phyloP scores from a whole-genome alignment of 192 early-diverging fungal species.

The Gaertneriomyces sp. region DNA sequence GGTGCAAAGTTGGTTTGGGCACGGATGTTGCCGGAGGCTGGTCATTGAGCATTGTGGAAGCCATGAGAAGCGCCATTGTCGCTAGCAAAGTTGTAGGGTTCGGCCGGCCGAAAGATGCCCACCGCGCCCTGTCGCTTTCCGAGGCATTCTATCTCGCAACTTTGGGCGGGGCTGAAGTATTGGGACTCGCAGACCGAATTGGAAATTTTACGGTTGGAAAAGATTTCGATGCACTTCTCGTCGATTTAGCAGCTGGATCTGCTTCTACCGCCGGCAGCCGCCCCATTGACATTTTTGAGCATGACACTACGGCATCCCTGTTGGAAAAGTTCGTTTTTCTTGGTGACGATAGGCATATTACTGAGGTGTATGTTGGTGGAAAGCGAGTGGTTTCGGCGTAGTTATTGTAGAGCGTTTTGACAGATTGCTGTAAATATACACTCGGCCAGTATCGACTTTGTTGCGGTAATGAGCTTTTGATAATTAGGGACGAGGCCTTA shows the following conservation, averaged over 20 bases:
- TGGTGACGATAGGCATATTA: conserved; percentile 84
- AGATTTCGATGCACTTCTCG: conserved; percentile 87
- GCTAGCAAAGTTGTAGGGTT: conserved; percentile 67
- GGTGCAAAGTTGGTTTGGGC: conserved; percentile 85
- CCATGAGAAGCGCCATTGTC: conserved; percentile 75
- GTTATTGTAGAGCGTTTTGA: neutral
- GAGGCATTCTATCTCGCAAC: conserved; percentile 88
- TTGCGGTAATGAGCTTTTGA: too few relatives aligned
- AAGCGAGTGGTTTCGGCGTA: conserved; percentile 26
- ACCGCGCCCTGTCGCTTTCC: neutral
- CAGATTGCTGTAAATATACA: too few relatives aligned
- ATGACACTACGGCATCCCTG: conserved; percentile 47
- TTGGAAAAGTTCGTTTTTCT: conserved; percentile 90
- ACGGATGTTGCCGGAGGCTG: conserved; percentile 92
- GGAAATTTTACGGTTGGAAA: conserved; percentile 87
- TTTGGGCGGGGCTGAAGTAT: conserved; percentile 79
- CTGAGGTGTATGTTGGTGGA: conserved; percentile 77
- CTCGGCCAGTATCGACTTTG: too few relatives aligned
- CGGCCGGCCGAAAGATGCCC: neutral
- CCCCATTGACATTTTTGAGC: conserved; percentile 64
- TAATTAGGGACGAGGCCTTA: too few relatives aligned
- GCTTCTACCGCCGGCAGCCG: conserved; percentile 24
- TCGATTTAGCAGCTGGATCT: conserved; percentile 42
- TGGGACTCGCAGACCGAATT: conserved; percentile 65
- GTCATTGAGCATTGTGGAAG: conserved; percentile 78